These are phyloP conservation scores for Mortierella hygrophila DNA, from an alignment of 192 early-diverging fungal genomes.

Conservation along the genomic window DNA sequence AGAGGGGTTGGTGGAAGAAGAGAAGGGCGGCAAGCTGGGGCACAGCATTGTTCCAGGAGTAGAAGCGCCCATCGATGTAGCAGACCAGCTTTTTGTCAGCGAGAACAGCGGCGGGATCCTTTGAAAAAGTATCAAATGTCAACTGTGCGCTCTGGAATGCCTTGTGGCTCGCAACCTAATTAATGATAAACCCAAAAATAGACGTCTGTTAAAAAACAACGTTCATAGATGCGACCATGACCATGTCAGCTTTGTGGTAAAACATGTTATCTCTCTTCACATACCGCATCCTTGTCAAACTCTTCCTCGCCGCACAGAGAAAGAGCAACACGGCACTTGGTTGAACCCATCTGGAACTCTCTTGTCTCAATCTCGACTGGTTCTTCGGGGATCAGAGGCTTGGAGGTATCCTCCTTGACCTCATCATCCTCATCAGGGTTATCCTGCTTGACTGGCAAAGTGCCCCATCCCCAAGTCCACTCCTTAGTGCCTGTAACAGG, in stretches of 20 bases:
- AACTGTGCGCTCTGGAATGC: slow-evolving; percentile 32
- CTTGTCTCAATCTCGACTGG: slow-evolving; percentile 47
- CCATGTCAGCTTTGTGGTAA: neutral
- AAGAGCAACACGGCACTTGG: slow-evolving; percentile 64
- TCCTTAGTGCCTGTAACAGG: slow-evolving; percentile 42
- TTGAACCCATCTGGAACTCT: slow-evolving; percentile 54
- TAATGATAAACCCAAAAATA: slow-evolving; percentile 9
- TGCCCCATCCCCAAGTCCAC: slow-evolving; percentile 85
- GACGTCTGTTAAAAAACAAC: neutral
- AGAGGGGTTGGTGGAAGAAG: slow-evolving; percentile 69
- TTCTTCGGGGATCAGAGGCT: slow-evolving; percentile 30
- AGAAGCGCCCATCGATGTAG: slow-evolving; percentile 64
- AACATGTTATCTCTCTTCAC: neutral
- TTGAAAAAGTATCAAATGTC: slow-evolving; percentile 46
- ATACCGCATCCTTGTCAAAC: slow-evolving; percentile 61
- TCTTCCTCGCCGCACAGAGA: slow-evolving; percentile 67
- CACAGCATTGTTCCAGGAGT: slow-evolving; percentile 69
- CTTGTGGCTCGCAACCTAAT: slow-evolving; percentile 36
- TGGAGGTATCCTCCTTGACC: slow-evolving; percentile 14
- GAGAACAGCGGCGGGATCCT: slow-evolving; percentile 43
- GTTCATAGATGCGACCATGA: neutral
- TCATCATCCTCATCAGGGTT: slow-evolving; percentile 55
- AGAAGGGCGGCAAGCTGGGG: slow-evolving; percentile 72
- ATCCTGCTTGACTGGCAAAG: slow-evolving; percentile 67
- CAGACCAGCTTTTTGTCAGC: slow-evolving; percentile 52